Evolutionary conservation across 176 grass and related monocot species (phyloP).

Genomic region (Zoysia pacifica): DNA sequence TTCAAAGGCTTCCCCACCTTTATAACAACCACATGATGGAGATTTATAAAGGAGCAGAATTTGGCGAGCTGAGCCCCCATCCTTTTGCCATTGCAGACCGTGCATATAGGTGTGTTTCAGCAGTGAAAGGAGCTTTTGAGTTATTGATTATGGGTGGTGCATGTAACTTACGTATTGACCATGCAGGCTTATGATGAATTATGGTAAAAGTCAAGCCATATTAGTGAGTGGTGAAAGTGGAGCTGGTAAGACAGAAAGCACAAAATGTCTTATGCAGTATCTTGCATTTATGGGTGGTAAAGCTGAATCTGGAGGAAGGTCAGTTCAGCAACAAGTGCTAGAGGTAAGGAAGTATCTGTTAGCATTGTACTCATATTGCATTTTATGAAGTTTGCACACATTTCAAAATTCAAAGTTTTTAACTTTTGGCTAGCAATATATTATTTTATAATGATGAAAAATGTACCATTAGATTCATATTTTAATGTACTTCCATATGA

Average conservation of each 20-base stretch:
- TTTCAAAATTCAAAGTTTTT: background rate
- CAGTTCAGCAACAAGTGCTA: slow-evolving; percentile 85
- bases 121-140: slow-evolving; percentile 12
- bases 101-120: slow-evolving; percentile 78
- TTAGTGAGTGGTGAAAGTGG: slow-evolving; percentile 93
- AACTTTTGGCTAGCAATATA: background rate
- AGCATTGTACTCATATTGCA: background rate
- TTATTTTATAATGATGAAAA: background rate
- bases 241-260: slow-evolving; percentile 91
- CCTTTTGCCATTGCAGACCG: slow-evolving; percentile 92
- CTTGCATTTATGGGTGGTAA: slow-evolving; percentile 88
- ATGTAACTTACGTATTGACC: slow-evolving; percentile 26
- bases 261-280: slow-evolving; percentile 93
- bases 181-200: slow-evolving; percentile 78
- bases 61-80: slow-evolving; percentile 92
- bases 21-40: slow-evolving; percentile 98
- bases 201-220: slow-evolving; percentile 71
- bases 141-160: slow-evolving; percentile 28
- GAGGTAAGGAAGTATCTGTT: slow-evolving; percentile 51
- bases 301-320: slow-evolving; percentile 62
- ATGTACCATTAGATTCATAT: background rate
- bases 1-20: slow-evolving; percentile 88
- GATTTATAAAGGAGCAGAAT: slow-evolving; percentile 83
- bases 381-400: background rate
- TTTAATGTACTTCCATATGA: background rate